A percentile compares a stretch with the other conserved stretches of the same genome.
Evolutionary conservation across 345 rosid species (phyloP).

Genomic region (Citrus sinensis): DVS_A1.0 CM039161.1:3258501-3259000

Average conservation of each 20-base stretch:
- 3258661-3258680: constrained; percentile 64
- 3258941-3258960: constrained; percentile 66
- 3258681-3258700: constrained; percentile 87
- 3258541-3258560: background rate
- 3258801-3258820: constrained; percentile 65
- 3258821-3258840: too few relatives aligned
- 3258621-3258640: constrained; percentile 89
- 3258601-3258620: background rate
- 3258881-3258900: too few relatives aligned
- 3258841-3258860: too few relatives aligned
- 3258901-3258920: too few relatives aligned
- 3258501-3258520: constrained; percentile 29
- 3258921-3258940: constrained; percentile 6
- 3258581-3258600: background rate
- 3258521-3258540: too few relatives aligned
- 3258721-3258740: constrained; percentile 69
- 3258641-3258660: constrained; percentile 81
- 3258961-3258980: constrained; percentile 77
- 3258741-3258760: constrained; percentile 68
- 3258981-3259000: constrained; percentile 84
- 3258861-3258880: too few relatives aligned
- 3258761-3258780: constrained; percentile 89
- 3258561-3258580: background rate
- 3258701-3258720: constrained; percentile 98
- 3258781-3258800: constrained; percentile 94